Evolutionary conservation across 2,329 filamentous ascomycete species (phyloP), one percentile per base, ranked within the genome.

Genomic region (Penicillium capsulatum): DNA sequence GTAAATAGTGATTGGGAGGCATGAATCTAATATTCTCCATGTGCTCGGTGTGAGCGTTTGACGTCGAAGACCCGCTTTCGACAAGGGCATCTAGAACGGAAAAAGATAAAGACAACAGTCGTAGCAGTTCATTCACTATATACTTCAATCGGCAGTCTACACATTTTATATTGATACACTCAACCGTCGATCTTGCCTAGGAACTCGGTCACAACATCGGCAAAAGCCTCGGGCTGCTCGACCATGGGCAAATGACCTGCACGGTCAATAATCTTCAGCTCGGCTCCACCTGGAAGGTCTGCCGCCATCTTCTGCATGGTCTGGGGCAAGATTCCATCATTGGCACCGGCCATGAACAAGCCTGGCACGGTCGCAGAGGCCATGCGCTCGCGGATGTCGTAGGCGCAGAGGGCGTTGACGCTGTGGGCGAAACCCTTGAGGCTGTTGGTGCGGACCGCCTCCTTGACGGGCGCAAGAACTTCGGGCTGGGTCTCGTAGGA

Each of bases 231-330:
- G 0, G 85, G 81, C 50, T 79, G 76, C 66, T 94, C 88, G 33
- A 81, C 81, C 86, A 94, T 94, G 0, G 88, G 88, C 55, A 94
- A 65, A 68, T 94, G 88, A 0, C 88, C 88, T 0, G 86, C 80
- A 7, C 74, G 69, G 0, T 84, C 77, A 7, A 94, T 76, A 41
- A 84, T 64, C 59, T 75, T 79, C 49, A 89, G 73, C 42, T 78
- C 73, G 0, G 74, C 75, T 0, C 75, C 77, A 0, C 63, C 59
- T 7, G 83, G 81, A 29, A 87, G 61, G 13, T 68, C 60, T 0
- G 65, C 72, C 38, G 74, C 79, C 74, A 90, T 87, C 10, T 80
- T 80, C 38, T 83, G 80, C 86, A 94, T 94, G 3, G 83, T 84
- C 68, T 81, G 81, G 0, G 86, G 85, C 37, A 94, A 58, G 1